Conservation (phyloP, 208 protist species). For the Leishmania tarentolae region DNA sequence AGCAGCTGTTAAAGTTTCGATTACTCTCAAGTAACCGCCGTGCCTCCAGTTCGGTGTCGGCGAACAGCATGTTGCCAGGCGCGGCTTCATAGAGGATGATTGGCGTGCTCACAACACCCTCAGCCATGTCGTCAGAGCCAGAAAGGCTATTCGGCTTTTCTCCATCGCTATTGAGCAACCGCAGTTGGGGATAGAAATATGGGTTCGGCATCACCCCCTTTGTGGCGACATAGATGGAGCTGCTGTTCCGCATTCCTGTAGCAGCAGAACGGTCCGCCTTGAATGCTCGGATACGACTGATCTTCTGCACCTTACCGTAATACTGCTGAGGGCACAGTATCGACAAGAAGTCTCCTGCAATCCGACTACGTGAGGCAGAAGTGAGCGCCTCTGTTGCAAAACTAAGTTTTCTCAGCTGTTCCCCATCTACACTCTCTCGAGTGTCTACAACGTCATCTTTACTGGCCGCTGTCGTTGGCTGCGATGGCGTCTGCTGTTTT, state of each 20-base stretch:
- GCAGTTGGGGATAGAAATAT: conserved; percentile 81
- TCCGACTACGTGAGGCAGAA: conserved; percentile 45
- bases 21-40: conserved; percentile 55
- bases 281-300: conserved; percentile 65
- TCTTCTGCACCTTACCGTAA: conserved; percentile 80
- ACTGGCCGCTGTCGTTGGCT: neutral
- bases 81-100: conserved; percentile 85
- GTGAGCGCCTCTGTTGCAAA: conserved; percentile 41
- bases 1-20: conserved; percentile 65
- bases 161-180: conserved; percentile 56
- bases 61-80: conserved; percentile 88
- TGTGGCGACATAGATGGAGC: conserved; percentile 82
- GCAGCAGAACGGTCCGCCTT: conserved; percentile 38
- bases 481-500: conserved; percentile 13
- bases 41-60: conserved; percentile 73
- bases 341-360: conserved; percentile 75
- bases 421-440: neutral
- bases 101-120: conserved; percentile 52
- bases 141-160: conserved; percentile 7
- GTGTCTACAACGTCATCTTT: conserved; percentile 2
- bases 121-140: conserved; percentile 2
- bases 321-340: conserved; percentile 88
- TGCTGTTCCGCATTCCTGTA: conserved; percentile 54
- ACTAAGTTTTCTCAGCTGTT: conserved; percentile 11
- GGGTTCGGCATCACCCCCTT: conserved; percentile 73